Evolutionary conservation across 2,329 filamentous ascomycete species (phyloP).

Genomic region (Xylariaceae sp.): DNA sequence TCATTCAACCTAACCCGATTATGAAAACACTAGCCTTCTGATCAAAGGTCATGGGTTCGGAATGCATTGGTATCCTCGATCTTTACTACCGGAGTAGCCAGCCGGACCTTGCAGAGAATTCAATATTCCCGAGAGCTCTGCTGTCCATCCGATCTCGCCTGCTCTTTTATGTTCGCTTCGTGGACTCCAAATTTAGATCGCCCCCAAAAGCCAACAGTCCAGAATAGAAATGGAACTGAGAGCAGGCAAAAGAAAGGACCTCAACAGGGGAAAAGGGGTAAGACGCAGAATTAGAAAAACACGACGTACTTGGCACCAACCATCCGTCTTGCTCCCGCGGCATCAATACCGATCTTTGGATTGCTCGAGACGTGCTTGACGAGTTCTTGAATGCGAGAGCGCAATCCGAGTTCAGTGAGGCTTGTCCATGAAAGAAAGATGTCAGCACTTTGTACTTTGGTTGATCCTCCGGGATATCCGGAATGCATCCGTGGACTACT

Average conservation of each 20-base stretch:
- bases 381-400: conserved; percentile 28
- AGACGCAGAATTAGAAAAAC: conserved; percentile 1
- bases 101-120: not conserved
- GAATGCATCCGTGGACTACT: not conserved
- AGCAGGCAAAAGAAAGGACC: not conserved
- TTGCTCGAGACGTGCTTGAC: conserved; percentile 45
- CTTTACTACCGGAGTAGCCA: not conserved
- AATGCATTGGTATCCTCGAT: not conserved
- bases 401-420: conserved; percentile 54
- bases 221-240: not conserved
- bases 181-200: too few relatives aligned
- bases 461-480: too few relatives aligned
- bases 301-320: conserved; percentile 38
- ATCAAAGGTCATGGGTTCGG: not conserved
- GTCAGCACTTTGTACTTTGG: conserved; percentile 1
- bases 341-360: conserved; percentile 44
- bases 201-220: too few relatives aligned
- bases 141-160: not conserved
- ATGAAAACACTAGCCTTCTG: not conserved
- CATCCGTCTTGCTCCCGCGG: conserved; percentile 41
- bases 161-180: not conserved
- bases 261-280: not conserved
- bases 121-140: too few relatives aligned
- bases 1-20: not conserved
- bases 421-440: conserved; percentile 20